Conservation (phyloP, 2,329 filamentous ascomycete species). For the Colletotrichum karsti region DNA sequence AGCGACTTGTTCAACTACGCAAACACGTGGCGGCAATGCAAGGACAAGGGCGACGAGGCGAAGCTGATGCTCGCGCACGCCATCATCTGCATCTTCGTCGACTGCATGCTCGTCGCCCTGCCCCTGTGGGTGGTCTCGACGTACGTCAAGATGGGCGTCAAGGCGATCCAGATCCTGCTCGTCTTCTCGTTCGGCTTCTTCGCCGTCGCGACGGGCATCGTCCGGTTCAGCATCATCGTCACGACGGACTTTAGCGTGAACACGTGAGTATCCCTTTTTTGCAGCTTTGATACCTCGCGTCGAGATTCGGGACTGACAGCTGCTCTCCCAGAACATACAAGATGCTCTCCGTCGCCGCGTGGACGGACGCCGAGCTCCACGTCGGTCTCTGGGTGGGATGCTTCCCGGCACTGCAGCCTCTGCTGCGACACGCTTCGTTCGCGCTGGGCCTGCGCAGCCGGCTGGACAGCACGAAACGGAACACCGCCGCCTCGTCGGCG, state of each 20-base stretch:
- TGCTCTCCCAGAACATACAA: conserved; percentile 41
- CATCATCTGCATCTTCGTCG: conserved; percentile 41
- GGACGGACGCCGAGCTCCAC: conserved; percentile 51
- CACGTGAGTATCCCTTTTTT: conserved; percentile 36
- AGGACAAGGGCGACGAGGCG: conserved; percentile 31
- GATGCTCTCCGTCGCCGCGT: conserved; percentile 44
- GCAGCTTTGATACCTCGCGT: no score
- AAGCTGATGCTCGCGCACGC: conserved; percentile 43
- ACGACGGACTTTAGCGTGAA: conserved; percentile 39
- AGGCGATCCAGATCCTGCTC: conserved; percentile 43
- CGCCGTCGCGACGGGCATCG: conserved; percentile 44
- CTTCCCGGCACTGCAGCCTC: conserved; percentile 48
- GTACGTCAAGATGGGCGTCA: conserved; percentile 44
- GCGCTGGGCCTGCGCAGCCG: neutral
- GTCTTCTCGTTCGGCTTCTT: conserved; percentile 48
- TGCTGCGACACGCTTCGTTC: conserved; percentile 6
- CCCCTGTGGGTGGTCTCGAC: conserved; percentile 46
- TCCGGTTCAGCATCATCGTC: conserved; percentile 46
- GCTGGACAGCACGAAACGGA: neutral
- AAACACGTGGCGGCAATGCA: conserved; percentile 34
- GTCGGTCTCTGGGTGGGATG: conserved; percentile 52
- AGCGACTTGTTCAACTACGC: conserved; percentile 22
- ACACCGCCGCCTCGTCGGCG: neutral
- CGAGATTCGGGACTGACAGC: neutral
- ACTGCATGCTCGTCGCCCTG: conserved; percentile 42